Base-by-base conservation (phyloP, 352 stramenopile species). In the Phytophthora sansomeana region DNA sequence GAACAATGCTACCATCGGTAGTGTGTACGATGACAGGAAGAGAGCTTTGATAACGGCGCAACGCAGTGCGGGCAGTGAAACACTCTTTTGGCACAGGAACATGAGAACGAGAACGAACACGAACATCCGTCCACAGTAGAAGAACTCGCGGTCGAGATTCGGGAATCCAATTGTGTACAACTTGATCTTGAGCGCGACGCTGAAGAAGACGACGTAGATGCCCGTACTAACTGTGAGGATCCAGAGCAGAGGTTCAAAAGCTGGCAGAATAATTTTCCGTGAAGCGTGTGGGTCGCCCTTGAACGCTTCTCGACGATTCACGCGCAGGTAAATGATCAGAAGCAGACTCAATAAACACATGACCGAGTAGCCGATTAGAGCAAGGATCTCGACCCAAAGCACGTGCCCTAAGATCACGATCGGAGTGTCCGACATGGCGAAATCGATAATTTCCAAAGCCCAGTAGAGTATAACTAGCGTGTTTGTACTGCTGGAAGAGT, bases 21-120 rank as follows among this genome's bases (percentile, higher is more conserved):
- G 46, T 21, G 80, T 81, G 33, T 80, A 80, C 0, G 42, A 70
- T n/a, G 67, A 68, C 14, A 87, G 30, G n/a, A 76, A 7, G 16
- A 87, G 16, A 0, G 75, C 62, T 36, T 84, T 69, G 7, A 67
- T 10, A 6, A 78, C 44, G 0, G 69, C 66, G 4, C 70, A 67
- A 4, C 67, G 50, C 29, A 87, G 47, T 5, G 80, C 75, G 13
- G 75, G 75, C 0, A 72, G 46, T 3, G 80, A 87, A 8, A 89
- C 73, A 26, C 78, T 89, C 53, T 89, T 87, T 43, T 85, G 75
- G 9, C 74, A 63, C 47, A 89, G 30, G 42, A 83, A 84, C 19
- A 83, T 46, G 28, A 82, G 57, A 1, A 83, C 63, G 16, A 79
- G 61, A 4, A 80, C 48, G 30, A 87, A 83, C 1, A 80, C 61